These are phyloP conservation scores for Epichloe bromicola DNA, from an alignment of 2,329 filamentous ascomycete species.

Conservation along the genomic window DNA sequence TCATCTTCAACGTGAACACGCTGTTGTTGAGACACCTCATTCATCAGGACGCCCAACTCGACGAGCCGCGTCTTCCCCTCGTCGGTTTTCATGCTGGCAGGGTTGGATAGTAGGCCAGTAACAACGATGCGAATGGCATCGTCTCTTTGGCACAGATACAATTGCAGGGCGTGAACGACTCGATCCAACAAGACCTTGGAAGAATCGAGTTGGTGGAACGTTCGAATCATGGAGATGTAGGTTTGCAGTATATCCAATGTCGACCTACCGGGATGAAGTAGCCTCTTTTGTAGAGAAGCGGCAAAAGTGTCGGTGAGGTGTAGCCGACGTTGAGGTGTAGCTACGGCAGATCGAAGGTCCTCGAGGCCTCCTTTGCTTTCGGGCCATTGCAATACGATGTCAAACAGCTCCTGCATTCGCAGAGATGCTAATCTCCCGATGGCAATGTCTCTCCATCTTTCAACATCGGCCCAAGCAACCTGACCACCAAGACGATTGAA, in stretches of 20 bases:
- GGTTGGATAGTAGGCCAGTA: slow-evolving; percentile 54
- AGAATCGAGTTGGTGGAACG: slow-evolving; percentile 62
- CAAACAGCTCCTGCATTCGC: slow-evolving; percentile 60
- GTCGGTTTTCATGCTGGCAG: slow-evolving; percentile 36
- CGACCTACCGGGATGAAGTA: slow-evolving; percentile 64
- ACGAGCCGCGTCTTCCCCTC: slow-evolving; percentile 40
- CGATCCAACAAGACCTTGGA: slow-evolving; percentile 66
- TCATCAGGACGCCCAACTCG: slow-evolving; percentile 55
- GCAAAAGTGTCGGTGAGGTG: slow-evolving; percentile 60
- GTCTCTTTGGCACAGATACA: slow-evolving; percentile 65
- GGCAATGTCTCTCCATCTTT: slow-evolving; percentile 59
- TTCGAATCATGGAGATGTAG: slow-evolving; percentile 68
- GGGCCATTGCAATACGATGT: slow-evolving; percentile 68
- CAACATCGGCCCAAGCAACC: slow-evolving; percentile 42
- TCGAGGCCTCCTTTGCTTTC: slow-evolving; percentile 57
- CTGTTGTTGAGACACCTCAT: slow-evolving; percentile 43
- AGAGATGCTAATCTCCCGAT: slow-evolving; percentile 54
- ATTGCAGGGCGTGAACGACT: slow-evolving; percentile 57
- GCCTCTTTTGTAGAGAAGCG: slow-evolving; percentile 46
- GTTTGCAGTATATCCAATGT: slow-evolving; percentile 64
- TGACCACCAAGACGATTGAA: slow-evolving; percentile 33
- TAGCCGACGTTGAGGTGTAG: slow-evolving; percentile 52
- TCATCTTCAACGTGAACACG: slow-evolving; percentile 45
- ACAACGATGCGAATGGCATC: slow-evolving; percentile 71
- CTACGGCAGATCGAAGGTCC: slow-evolving; percentile 59